These are phyloP conservation scores for Berberis vulgaris DNA, from an alignment of 164 flowering plant species.

Conservation along the genomic window DNA sequence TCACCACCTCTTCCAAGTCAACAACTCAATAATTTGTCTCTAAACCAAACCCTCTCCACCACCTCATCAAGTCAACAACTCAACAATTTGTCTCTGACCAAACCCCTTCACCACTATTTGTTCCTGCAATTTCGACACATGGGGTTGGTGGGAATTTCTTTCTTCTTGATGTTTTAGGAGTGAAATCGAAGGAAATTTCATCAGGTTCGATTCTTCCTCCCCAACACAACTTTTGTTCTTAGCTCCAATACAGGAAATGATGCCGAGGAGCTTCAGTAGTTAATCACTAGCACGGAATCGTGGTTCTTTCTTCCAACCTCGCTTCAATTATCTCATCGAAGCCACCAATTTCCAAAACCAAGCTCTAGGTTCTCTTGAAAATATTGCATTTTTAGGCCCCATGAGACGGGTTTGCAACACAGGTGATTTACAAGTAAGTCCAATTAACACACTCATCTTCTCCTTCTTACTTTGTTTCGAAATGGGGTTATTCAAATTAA, in stretches of 20 bases:
- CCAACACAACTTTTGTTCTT: neutral
- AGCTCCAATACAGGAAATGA: conserved; percentile 11
- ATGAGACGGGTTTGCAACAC: conserved; percentile 77
- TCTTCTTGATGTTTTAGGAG: conserved; percentile 1
- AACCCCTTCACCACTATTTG: neutral
- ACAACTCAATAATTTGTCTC: conserved; percentile 33
- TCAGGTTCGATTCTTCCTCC: too few species aligned
- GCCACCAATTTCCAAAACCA: conserved; percentile 24
- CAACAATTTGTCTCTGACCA: neutral
- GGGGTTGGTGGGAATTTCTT: conserved; percentile 17
- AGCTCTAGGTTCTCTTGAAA: conserved; percentile 30
- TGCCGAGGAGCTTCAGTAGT: conserved; percentile 72
- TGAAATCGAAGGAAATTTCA: too few species aligned
- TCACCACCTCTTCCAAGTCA: conserved; percentile 37
- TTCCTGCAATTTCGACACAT: conserved; percentile 4
- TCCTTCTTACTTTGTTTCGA: neutral
- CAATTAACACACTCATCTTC: neutral
- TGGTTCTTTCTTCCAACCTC: conserved; percentile 25
- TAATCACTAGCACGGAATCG: conserved; percentile 35
- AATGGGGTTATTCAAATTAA: neutral
- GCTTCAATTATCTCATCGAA: conserved; percentile 31
- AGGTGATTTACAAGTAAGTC: conserved; percentile 66
- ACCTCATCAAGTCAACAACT: too few species aligned
- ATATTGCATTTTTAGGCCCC: conserved; percentile 21
- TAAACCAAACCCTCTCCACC: neutral